A percentile compares a stretch with the other conserved stretches of the same genome.
Conservation (phyloP, 257 asterid species). For the Buddleja alternifolia region DNA sequence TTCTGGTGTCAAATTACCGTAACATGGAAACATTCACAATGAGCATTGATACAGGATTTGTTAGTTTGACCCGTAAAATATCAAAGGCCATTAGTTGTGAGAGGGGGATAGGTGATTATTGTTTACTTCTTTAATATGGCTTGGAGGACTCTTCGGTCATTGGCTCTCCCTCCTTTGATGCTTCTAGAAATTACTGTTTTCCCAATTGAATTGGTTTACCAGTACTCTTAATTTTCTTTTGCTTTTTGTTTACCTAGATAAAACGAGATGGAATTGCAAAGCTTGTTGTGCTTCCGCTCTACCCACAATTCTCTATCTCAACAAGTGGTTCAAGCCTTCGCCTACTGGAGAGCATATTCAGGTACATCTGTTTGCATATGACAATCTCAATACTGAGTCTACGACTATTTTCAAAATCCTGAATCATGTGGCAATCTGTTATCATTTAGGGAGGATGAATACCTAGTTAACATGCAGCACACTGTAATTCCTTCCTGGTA, state of each 20-base stretch:
- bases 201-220: constrained; percentile 2
- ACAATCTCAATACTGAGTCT: constrained; percentile 25
- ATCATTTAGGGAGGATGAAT: constrained; percentile 85
- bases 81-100: neutral
- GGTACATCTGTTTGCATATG: constrained; percentile 49
- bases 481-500: constrained; percentile 99
- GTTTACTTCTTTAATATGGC: neutral
- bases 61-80: neutral
- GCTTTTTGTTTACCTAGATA: constrained; percentile 52
- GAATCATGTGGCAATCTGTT: constrained; percentile 37
- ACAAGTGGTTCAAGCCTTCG: constrained; percentile 99
- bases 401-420: constrained; percentile 20
- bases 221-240: neutral
- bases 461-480: constrained; percentile 98
- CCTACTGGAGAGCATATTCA: constrained; percentile 87
- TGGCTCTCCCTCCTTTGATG: neutral
- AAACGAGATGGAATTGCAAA: constrained; percentile 83
- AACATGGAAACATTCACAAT: too few relatives aligned
- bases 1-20: neutral
- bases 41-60: neutral
- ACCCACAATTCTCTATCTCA: constrained; percentile 98
- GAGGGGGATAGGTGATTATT: neutral
- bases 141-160: constrained; percentile 8
- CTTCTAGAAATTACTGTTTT: constrained; percentile 1
- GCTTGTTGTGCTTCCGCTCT: constrained; percentile 96